Percentiles rank a stretch among this genome's conserved stretches.
Evolutionary conservation across 495 filamentous ascomycete genomes (phyloP).

Genomic region (Articulospora tetracladia): DNA sequence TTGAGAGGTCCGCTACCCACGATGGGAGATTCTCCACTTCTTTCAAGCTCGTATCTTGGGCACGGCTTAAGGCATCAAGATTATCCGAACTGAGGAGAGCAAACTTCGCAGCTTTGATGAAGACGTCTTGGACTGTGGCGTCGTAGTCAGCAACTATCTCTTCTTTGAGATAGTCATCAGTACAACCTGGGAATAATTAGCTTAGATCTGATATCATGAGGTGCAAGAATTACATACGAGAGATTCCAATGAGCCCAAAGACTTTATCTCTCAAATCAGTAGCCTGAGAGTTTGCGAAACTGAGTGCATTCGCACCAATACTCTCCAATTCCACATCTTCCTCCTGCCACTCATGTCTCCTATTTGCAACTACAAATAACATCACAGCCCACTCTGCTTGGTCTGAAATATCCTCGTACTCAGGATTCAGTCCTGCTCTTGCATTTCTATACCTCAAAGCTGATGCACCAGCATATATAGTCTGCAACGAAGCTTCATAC

Average conservation of each 20-base stretch:
- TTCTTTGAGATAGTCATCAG: neutral
- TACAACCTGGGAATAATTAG: neutral
- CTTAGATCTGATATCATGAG: neutral
- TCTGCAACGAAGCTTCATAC: neutral
- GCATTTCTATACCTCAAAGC: neutral
- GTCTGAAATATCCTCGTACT: neutral
- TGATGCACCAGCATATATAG: neutral
- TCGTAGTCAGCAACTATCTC: neutral
- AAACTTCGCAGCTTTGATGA: neutral
- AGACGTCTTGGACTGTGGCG: neutral
- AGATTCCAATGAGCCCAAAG: neutral
- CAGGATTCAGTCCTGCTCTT: neutral
- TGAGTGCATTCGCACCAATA: neutral
- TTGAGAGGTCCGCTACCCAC: neutral
- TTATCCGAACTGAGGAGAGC: neutral
- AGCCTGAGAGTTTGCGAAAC: neutral
- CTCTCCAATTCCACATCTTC: neutral
- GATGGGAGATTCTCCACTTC: neutral
- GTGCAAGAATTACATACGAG: neutral
- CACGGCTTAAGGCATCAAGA: neutral
- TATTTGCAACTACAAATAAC: neutral
- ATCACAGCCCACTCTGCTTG: neutral
- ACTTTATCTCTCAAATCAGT: conserved; percentile 1
- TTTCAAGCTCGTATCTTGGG: neutral
- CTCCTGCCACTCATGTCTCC: neutral